phyloP scores from a whole-genome alignment of 176 grass and related monocot species.

The Leersia perrieri region DNA sequence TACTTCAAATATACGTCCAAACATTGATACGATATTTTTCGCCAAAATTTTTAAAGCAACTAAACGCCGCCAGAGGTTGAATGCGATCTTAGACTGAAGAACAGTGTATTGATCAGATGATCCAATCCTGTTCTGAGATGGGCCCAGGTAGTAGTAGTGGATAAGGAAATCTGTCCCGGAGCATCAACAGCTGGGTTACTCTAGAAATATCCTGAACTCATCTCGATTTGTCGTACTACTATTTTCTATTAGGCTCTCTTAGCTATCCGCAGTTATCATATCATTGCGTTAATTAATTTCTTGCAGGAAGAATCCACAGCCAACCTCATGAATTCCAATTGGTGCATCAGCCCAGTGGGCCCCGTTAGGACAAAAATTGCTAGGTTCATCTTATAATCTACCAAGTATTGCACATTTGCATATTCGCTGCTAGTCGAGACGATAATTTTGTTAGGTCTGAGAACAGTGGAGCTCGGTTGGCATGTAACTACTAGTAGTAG shows the following conservation, averaged over 20 bases:
- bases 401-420: background rate
- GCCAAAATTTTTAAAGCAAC: no score
- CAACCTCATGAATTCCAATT: background rate
- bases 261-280: background rate
- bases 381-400: background rate
- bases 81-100: background rate
- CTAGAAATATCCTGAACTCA: background rate
- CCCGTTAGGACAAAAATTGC: background rate
- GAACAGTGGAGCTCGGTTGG: no score
- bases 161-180: background rate
- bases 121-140: background rate
- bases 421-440: no score
- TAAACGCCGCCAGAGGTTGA: no score
- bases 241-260: background rate
- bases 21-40: no score
- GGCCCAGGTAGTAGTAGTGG: no score
- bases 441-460: no score
- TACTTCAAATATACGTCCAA: no score
- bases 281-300: background rate
- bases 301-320: conserved; percentile 5
- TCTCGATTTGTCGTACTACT: background rate
- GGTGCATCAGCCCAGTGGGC: background rate
- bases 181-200: background rate
- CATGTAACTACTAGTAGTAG: no score
- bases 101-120: background rate